Evolutionary conservation across 2,329 filamentous ascomycete genomes (phyloP).

Genomic region (Ophiognomonia clavigignenti-juglandacearum): DNA sequence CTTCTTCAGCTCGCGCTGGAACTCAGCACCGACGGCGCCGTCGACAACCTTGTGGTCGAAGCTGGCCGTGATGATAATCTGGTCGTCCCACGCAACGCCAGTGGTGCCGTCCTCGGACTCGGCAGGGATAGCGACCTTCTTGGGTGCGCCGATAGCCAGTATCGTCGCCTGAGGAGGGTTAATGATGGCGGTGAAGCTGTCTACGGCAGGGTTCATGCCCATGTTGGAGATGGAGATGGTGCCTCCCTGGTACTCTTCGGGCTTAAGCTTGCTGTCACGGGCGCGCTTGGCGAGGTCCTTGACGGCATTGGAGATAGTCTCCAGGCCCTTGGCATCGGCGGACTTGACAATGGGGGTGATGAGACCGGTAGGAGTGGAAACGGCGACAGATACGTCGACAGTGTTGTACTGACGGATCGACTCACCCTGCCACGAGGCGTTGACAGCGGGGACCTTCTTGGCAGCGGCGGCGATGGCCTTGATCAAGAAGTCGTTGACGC

Average conservation of each 20-base stretch:
- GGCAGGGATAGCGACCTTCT: slow-evolving; percentile 87
- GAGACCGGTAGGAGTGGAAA: slow-evolving; percentile 85
- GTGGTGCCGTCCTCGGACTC: slow-evolving; percentile 78
- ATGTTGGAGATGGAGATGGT: slow-evolving; percentile 99
- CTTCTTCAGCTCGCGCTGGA: slow-evolving; percentile 96
- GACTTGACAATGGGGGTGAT: slow-evolving; percentile 97
- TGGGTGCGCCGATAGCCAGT: slow-evolving; percentile 87
- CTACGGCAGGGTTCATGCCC: slow-evolving; percentile 97
- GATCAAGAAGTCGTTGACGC: slow-evolving; percentile 99
- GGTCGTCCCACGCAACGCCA: slow-evolving; percentile 85
- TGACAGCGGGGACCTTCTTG: slow-evolving; percentile 91
- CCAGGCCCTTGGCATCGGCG: slow-evolving; percentile 80
- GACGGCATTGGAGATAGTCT: slow-evolving; percentile 81
- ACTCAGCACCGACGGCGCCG: slow-evolving; percentile 92
- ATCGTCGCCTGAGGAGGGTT: slow-evolving; percentile 98
- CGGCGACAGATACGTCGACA: slow-evolving; percentile 93
- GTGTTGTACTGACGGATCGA: slow-evolving; percentile 89
- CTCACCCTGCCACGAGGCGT: slow-evolving; percentile 90
- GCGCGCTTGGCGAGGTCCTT: slow-evolving; percentile 97
- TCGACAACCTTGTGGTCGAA: slow-evolving; percentile 99
- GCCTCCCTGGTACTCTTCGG: slow-evolving; percentile 97
- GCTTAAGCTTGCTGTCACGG: slow-evolving; percentile 96
- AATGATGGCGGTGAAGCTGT: slow-evolving; percentile 97
- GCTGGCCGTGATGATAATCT: slow-evolving; percentile 90
- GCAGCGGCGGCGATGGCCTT: slow-evolving; percentile 88